Conservation (phyloP, 495 filamentous ascomycete species). For the Bryoglossum gracile region DNA sequence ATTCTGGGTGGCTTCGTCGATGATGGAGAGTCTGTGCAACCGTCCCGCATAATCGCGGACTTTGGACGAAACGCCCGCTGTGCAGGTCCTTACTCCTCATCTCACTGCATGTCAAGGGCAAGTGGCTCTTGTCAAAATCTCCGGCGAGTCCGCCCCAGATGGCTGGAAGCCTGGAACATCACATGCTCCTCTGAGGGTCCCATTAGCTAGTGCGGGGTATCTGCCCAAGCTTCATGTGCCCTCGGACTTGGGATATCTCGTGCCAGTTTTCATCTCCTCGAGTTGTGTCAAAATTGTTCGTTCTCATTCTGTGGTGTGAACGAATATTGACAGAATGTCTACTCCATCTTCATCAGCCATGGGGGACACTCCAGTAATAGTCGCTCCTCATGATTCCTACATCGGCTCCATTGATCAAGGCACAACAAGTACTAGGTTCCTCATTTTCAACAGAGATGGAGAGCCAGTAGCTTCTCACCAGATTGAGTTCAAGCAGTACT, state of each 20-base stretch:
- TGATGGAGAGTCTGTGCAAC: too few species aligned
- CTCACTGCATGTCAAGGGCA: too few species aligned
- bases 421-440: conserved; percentile 87
- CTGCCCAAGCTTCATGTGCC: background rate
- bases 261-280: background rate
- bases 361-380: conserved; percentile 7
- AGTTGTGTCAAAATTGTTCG: background rate
- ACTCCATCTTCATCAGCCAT: too few species aligned
- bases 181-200: background rate
- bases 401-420: conserved; percentile 75
- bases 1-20: too few species aligned
- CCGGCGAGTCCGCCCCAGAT: background rate
- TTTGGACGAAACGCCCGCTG: too few species aligned
- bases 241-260: background rate
- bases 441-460: conserved; percentile 83
- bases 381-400: conserved; percentile 24
- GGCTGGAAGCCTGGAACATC: background rate
- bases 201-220: background rate
- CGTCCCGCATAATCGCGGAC: too few species aligned
- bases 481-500: conserved; percentile 81
- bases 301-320: too few species aligned
- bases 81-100: too few species aligned
- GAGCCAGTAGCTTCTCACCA: conserved; percentile 81
- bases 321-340: too few species aligned
- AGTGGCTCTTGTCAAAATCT: background rate